Conservation (phyloP, 176 grass and related monocot genomes). For the Carex cristatella region DNA sequence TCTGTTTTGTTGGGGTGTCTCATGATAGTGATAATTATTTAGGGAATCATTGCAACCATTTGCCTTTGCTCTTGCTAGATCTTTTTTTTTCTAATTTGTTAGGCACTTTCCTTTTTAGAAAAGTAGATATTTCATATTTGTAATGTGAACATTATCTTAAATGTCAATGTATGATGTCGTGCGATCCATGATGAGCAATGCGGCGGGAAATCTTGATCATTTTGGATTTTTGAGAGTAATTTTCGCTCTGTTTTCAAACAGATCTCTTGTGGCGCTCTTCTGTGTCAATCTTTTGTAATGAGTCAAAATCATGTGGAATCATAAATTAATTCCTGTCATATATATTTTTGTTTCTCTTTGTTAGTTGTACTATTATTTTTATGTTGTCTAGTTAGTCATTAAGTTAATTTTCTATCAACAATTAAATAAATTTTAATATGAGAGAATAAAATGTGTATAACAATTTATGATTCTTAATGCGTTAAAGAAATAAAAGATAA, state of each 20-base stretch:
- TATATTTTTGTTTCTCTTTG: not conserved
- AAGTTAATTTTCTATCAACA: not conserved
- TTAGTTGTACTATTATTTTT: not conserved
- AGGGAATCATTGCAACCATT: not conserved
- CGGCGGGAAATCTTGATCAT: not conserved
- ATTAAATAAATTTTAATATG: not conserved
- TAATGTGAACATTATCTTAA: not conserved
- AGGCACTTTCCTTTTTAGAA: not conserved
- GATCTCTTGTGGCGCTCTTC: not conserved
- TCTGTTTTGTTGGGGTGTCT: not conserved
- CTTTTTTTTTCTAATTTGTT: not conserved
- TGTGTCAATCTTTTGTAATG: not conserved
- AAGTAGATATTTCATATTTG: not conserved
- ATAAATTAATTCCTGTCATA: not conserved
- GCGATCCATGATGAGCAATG: not conserved
- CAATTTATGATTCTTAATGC: not conserved
- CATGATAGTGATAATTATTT: not conserved
- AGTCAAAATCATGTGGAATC: not conserved
- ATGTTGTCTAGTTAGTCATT: not conserved
- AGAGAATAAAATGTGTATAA: not conserved
- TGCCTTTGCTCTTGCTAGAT: not conserved
- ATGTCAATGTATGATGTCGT: not conserved
- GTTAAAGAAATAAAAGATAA: too few species aligned
- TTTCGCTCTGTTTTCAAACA: not conserved
- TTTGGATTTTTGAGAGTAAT: not conserved